Evolutionary conservation across 2,329 filamentous ascomycete genomes (phyloP).

Genomic region (Penicillium polonicum): DNA sequence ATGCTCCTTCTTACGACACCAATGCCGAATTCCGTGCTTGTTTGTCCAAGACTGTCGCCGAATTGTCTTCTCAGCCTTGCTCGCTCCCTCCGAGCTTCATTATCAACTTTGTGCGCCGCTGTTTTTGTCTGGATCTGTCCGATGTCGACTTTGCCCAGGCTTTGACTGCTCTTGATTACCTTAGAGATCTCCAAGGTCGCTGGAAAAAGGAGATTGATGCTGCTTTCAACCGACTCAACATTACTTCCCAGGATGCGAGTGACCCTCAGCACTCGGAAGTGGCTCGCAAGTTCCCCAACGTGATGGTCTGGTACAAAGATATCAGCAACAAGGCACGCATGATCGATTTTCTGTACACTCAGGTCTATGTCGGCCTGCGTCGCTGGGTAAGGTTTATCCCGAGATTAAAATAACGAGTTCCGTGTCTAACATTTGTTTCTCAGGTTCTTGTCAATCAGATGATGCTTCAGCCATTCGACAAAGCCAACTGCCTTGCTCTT

Average conservation of each 20-base stretch:
- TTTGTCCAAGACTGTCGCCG: conserved; percentile 54
- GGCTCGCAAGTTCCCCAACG: conserved; percentile 53
- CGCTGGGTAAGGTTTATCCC: conserved; percentile 55
- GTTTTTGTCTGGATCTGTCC: conserved; percentile 56
- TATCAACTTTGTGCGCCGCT: conserved; percentile 59
- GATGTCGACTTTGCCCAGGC: conserved; percentile 65
- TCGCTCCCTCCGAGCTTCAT: conserved; percentile 64
- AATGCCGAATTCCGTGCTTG: conserved; percentile 45
- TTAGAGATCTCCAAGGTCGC: conserved; percentile 62
- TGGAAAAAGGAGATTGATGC: conserved; percentile 58
- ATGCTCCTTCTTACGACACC: conserved; percentile 28
- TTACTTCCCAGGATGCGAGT: conserved; percentile 50
- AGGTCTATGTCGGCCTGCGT: conserved; percentile 61
- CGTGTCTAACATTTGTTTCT: background rate
- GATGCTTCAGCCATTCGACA: conserved; percentile 61
- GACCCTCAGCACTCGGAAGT: conserved; percentile 47
- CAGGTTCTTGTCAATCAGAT: conserved; percentile 66
- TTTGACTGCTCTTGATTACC: conserved; percentile 64
- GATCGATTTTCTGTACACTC: conserved; percentile 58
- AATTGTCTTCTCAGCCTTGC: conserved; percentile 59
- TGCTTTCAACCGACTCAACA: conserved; percentile 54
- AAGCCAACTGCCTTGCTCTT: conserved; percentile 65
- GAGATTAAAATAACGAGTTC: background rate
- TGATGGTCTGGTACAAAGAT: conserved; percentile 55
- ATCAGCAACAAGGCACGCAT: conserved; percentile 53